A percentile compares a stretch with the other conserved stretches of the same genome.
phyloP scores from a whole-genome alignment of 148 eudicot species.

The Diospyros kaki region DNA sequence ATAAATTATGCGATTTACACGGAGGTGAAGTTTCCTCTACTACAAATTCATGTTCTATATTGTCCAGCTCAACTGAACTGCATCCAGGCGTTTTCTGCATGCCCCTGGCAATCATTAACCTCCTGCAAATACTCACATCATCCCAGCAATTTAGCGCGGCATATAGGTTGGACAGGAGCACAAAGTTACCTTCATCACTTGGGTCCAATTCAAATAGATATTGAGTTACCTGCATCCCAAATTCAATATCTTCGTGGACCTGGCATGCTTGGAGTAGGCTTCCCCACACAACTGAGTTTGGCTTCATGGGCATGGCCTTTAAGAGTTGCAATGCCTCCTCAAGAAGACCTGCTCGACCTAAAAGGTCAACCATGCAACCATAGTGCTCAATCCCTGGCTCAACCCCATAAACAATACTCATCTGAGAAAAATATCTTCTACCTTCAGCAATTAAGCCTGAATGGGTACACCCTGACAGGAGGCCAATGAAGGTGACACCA shows the following conservation, averaged over 20 bases:
- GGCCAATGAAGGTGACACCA: slow-evolving; percentile 22
- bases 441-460: slow-evolving; percentile 22
- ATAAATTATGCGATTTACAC: slow-evolving; percentile 19
- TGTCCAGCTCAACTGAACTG: slow-evolving; percentile 45
- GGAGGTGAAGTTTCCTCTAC: slow-evolving; percentile 36
- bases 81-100: slow-evolving; percentile 43
- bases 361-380: slow-evolving; percentile 26
- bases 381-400: slow-evolving; percentile 27
- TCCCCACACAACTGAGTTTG: slow-evolving; percentile 28
- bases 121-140: slow-evolving; percentile 30
- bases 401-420: slow-evolving; percentile 19
- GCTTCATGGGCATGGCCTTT: slow-evolving; percentile 23
- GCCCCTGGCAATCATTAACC: slow-evolving; percentile 25
- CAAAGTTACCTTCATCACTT: slow-evolving; percentile 36
- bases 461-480: slow-evolving; percentile 25
- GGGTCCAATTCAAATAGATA: slow-evolving; percentile 25
- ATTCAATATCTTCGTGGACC: slow-evolving; percentile 17
- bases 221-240: slow-evolving; percentile 12
- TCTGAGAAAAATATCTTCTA: slow-evolving; percentile 20
- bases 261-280: slow-evolving; percentile 27
- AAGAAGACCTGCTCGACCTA: slow-evolving; percentile 24
- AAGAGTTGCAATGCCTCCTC: slow-evolving; percentile 23
- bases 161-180: slow-evolving; percentile 39
- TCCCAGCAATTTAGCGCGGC: slow-evolving; percentile 35
- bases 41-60: slow-evolving; percentile 34